phyloP scores from a whole-genome alignment of 192 early-diverging fungal species.

The Coemansia sp. region DNA sequence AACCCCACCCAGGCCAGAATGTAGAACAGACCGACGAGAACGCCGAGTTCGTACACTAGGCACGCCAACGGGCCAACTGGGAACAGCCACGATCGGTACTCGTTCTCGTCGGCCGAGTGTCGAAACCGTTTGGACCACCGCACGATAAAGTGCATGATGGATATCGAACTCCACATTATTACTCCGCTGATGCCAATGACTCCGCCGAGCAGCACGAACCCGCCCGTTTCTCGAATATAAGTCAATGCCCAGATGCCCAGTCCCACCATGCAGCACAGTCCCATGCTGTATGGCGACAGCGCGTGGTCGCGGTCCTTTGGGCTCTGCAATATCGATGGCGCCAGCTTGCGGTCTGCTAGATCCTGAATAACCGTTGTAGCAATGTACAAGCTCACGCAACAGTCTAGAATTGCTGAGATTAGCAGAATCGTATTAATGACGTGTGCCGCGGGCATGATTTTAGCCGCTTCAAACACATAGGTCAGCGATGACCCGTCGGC shows the following conservation, averaged over 20 bases:
- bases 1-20: constrained; percentile 13
- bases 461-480: constrained; percentile 20
- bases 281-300: constrained; percentile 16
- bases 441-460: constrained; percentile 15
- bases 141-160: constrained; percentile 24
- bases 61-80: constrained; percentile 21
- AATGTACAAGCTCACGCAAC: constrained; percentile 18
- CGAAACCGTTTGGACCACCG: constrained; percentile 24
- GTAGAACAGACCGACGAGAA: constrained; percentile 12
- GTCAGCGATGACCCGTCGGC: constrained; percentile 15
- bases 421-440: constrained; percentile 22
- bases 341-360: constrained; percentile 15
- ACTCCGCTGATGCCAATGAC: constrained; percentile 19
- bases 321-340: constrained; percentile 12
- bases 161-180: constrained; percentile 23
- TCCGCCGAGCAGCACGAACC: constrained; percentile 16
- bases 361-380: constrained; percentile 17
- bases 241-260: constrained; percentile 20
- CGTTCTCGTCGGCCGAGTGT: background rate
- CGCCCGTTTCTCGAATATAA: constrained; percentile 3
- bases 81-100: constrained; percentile 15
- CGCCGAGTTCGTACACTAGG: background rate
- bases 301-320: background rate
- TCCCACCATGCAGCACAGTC: constrained; percentile 7
- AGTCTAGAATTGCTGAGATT: constrained; percentile 14